Evolutionary conservation across 1,284 basidiomycete genomes (phyloP).

Genomic region (Cutaneotrichosporon daszewskae): DNA sequence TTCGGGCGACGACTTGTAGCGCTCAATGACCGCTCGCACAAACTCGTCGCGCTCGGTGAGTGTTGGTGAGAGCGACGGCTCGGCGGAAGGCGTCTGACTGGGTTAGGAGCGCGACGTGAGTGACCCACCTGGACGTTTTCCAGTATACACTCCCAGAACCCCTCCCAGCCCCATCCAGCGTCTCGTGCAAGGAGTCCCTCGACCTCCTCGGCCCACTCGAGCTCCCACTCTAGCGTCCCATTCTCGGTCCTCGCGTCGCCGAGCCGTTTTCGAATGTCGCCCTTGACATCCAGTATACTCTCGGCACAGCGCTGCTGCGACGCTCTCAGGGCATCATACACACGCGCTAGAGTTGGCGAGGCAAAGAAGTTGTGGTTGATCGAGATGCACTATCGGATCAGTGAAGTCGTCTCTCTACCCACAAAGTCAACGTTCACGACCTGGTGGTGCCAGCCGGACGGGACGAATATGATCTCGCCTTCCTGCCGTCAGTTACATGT

Average conservation of each 20-base stretch:
- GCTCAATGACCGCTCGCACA: constrained; percentile 21
- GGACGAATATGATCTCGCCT: constrained; percentile 51
- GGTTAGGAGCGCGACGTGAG: background rate
- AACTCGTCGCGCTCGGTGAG: constrained; percentile 16
- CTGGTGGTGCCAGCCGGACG: constrained; percentile 49
- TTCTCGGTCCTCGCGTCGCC: constrained; percentile 3
- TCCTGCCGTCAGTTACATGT: too few relatives aligned
- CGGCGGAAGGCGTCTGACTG: constrained; percentile 13
- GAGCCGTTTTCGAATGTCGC: constrained; percentile 8
- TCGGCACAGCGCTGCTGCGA: constrained; percentile 47
- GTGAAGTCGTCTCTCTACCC: constrained; percentile 7
- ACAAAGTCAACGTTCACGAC: constrained; percentile 45
- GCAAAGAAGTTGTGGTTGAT: constrained; percentile 56
- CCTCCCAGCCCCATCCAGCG: constrained; percentile 50
- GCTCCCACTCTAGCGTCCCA: constrained; percentile 38
- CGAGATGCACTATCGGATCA: constrained; percentile 45
- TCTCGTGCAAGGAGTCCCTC: constrained; percentile 49
- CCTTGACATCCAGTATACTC: constrained; percentile 49
- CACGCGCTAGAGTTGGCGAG: constrained; percentile 48
- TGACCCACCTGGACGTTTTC: constrained; percentile 34
- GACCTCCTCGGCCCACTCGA: constrained; percentile 50
- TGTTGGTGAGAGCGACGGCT: constrained; percentile 18
- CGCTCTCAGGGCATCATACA: constrained; percentile 48
- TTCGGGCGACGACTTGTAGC: constrained; percentile 25
- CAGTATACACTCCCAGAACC: constrained; percentile 40